These are phyloP conservation scores for Xerocomellus chrysenteron DNA, from an alignment of 768 basidiomycete species.

Conservation along the genomic window DNA sequence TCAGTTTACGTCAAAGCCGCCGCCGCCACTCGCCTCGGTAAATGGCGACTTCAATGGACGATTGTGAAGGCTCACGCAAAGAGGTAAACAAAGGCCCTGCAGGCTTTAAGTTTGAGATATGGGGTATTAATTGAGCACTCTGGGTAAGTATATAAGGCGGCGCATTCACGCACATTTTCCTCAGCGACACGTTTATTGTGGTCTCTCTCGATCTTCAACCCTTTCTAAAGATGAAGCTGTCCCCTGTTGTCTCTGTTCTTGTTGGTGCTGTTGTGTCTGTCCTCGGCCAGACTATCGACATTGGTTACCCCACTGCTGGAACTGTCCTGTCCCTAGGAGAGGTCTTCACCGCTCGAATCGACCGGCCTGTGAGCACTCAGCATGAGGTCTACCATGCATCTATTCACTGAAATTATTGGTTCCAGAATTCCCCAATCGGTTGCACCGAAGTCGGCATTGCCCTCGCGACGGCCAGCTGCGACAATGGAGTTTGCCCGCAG, in stretches of 20 bases:
- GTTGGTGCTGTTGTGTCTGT: slow-evolving; percentile 2
- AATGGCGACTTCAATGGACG: too few relatives aligned
- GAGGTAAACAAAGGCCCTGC: too few relatives aligned
- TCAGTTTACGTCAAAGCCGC: too few relatives aligned
- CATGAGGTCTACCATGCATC: background rate
- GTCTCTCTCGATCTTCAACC: background rate
- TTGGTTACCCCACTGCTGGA: slow-evolving; percentile 24
- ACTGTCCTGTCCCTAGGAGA: slow-evolving; percentile 15
- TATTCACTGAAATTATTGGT: background rate
- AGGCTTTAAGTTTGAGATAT: too few relatives aligned
- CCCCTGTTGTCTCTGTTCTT: background rate
- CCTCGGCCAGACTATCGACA: slow-evolving; percentile 29
- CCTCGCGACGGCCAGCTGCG: slow-evolving; percentile 22
- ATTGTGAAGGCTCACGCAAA: too few relatives aligned
- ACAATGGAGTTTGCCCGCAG: slow-evolving; percentile 22
- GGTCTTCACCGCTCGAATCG: slow-evolving; percentile 19
- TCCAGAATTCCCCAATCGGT: slow-evolving; percentile 17
- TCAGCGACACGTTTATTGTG: background rate
- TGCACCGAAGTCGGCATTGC: slow-evolving; percentile 34
- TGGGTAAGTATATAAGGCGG: slow-evolving; percentile 3
- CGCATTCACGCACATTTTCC: background rate
- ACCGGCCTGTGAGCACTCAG: slow-evolving; percentile 19
- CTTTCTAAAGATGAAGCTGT: slow-evolving; percentile 16
- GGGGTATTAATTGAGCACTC: background rate
- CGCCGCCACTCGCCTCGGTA: too few relatives aligned